Base-by-base conservation (phyloP, 2,329 filamentous ascomycete species). In the Cadophora sp. region DNA sequence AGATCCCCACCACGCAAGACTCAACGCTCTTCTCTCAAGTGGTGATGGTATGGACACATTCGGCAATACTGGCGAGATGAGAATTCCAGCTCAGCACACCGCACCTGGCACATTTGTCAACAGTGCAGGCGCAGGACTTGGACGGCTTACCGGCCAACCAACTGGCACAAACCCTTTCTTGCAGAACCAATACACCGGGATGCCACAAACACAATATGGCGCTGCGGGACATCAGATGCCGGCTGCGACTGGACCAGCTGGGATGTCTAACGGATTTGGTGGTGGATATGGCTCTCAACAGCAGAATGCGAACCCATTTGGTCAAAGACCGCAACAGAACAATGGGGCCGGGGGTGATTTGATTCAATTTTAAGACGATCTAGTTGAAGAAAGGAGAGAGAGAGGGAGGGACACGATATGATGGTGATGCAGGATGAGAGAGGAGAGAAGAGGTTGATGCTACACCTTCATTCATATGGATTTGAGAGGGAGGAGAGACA, bases 21-120 rank as follows among this genome's bases (percentile, higher is more conserved):
- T 99, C 72, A 98, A 98, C 77, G 87, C 91, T 1, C 87, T 99
- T 41, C 87, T 99, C 53, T 87, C 94, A 3, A 89, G 86, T 27
- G 94, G 96, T 71, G 96, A 99, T 66, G 96, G 96, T 27, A 92
- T 96, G 83, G 96, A 99, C 77, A 99, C 96, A 0, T 99, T 96
- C 78, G 96, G 96, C 71, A 99, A 99, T 78, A 93, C 93, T n/a
- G 96, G 96, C 72, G 93, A 98, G 71, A 85, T 97, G 56, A 94
- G 96, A 79, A 97, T 99, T 71, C 96, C 96, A 1, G 90, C 96
- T 1, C 96, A 99, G 78, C 96, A 99, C 79, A 99, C 96, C 0
- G 94, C 96, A 1, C 96, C 96, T 0, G 96, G 95, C 30, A 96
- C 92, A 0, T 99, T 98, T 78, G 91, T 99, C 81, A 99, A 99